phyloP scores from a whole-genome alignment of 192 early-diverging fungal species.

The Umbelopsis sp. region DNA sequence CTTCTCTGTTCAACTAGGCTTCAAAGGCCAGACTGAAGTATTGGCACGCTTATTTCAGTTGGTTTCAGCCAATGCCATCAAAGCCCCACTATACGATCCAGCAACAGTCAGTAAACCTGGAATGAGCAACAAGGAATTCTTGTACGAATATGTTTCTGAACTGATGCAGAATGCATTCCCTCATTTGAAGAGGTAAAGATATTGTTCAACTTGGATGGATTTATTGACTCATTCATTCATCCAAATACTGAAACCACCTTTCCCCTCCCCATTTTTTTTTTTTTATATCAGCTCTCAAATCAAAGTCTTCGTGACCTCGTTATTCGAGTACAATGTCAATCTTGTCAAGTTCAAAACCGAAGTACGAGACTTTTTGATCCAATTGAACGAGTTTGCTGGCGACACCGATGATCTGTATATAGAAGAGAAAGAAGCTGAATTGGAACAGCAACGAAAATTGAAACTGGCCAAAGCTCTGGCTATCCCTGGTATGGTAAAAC shows the following conservation, averaged over 20 bases:
- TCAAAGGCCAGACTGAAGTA: slow-evolving; percentile 89
- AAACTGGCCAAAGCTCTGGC: slow-evolving; percentile 77
- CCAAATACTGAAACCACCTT: too few species aligned
- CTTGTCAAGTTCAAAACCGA: slow-evolving; percentile 82
- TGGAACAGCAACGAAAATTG: slow-evolving; percentile 68
- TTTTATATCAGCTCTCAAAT: slow-evolving; percentile 67
- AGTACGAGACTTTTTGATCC: slow-evolving; percentile 91
- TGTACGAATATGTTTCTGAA: slow-evolving; percentile 82
- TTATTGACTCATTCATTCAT: too few species aligned
- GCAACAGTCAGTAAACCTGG: slow-evolving; percentile 68
- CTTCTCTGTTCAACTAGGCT: too few species aligned
- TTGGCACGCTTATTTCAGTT: slow-evolving; percentile 88
- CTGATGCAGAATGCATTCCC: slow-evolving; percentile 89
- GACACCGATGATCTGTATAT: slow-evolving; percentile 78
- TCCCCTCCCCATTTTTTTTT: neutral
- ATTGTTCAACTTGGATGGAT: neutral
- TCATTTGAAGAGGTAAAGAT: slow-evolving; percentile 77
- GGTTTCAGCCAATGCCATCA: slow-evolving; percentile 80
- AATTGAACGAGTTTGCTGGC: slow-evolving; percentile 89
- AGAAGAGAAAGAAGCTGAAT: slow-evolving; percentile 85
- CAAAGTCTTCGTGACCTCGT: slow-evolving; percentile 75
- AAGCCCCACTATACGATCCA: slow-evolving; percentile 86
- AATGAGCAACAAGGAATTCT: slow-evolving; percentile 79
- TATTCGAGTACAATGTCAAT: slow-evolving; percentile 83
- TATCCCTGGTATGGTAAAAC: slow-evolving; percentile 95